These are phyloP conservation scores for Paspalum notatum DNA, from an alignment of 176 grass and related monocot genomes.

Conservation along the genomic window DNA sequence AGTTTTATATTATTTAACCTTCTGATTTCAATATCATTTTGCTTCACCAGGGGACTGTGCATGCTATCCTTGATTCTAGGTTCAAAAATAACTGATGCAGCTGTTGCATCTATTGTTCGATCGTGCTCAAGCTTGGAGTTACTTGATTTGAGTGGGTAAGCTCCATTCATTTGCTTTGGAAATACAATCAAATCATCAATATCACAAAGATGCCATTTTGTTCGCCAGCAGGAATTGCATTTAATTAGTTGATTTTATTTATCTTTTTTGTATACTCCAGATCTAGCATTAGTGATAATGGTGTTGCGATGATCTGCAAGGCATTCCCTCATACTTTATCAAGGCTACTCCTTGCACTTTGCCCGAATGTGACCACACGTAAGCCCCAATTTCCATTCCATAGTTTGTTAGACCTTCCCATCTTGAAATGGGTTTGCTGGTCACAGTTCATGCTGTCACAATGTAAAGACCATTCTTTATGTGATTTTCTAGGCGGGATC, in stretches of 20 bases:
- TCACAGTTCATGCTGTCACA: background rate
- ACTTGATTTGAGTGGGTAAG: constrained; percentile 96
- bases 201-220: constrained; percentile 7
- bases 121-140: constrained; percentile 76
- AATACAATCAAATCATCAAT: constrained; percentile 14
- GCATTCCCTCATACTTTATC: constrained; percentile 70
- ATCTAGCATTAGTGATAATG: constrained; percentile 93
- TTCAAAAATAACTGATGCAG: constrained; percentile 89
- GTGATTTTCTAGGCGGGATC: constrained; percentile 73
- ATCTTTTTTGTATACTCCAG: constrained; percentile 48
- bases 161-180: constrained; percentile 23
- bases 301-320: constrained; percentile 90
- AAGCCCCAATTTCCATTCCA: constrained; percentile 28
- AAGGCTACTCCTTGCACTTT: constrained; percentile 87
- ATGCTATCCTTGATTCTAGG: constrained; percentile 91
- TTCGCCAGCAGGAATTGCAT: constrained; percentile 5
- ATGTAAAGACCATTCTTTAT: constrained; percentile 1
- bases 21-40: constrained; percentile 30
- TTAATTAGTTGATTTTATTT: constrained; percentile 13
- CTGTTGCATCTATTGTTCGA: constrained; percentile 83
- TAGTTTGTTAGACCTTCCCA: background rate
- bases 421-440: constrained; percentile 9
- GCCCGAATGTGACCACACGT: constrained; percentile 87
- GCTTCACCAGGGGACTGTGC: constrained; percentile 69
- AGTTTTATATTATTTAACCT: background rate